These are phyloP conservation scores for Oidiodendron maius DNA, from an alignment of 495 filamentous ascomycete species.

Conservation along the genomic window DNA sequence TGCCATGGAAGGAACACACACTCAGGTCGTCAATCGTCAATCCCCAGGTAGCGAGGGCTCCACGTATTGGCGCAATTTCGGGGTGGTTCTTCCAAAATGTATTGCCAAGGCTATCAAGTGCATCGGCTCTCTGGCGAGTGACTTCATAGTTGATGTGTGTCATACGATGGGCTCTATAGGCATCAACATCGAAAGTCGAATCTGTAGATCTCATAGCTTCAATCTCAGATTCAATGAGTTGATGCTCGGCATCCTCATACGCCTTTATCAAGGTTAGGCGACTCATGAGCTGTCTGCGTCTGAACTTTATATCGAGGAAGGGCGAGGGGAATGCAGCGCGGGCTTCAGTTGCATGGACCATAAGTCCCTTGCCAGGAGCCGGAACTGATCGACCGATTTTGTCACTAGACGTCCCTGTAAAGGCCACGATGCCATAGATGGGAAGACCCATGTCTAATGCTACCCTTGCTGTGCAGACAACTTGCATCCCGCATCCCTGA, in stretches of 20 bases:
- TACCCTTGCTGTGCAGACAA: slow-evolving; percentile 92
- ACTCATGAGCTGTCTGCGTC: slow-evolving; percentile 25
- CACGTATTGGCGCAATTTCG: slow-evolving; percentile 85
- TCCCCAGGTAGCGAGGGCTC: slow-evolving; percentile 90
- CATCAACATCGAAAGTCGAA: not conserved
- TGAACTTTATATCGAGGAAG: slow-evolving; percentile 89
- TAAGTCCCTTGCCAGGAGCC: slow-evolving; percentile 89
- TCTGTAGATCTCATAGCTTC: not conserved
- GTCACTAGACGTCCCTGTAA: slow-evolving; percentile 91
- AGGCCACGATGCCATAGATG: slow-evolving; percentile 86
- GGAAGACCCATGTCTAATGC: slow-evolving; percentile 98
- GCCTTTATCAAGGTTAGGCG: not conserved
- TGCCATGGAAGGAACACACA: slow-evolving; percentile 95
- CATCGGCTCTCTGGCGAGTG: slow-evolving; percentile 60
- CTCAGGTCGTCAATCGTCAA: slow-evolving; percentile 93
- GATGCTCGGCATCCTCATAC: not conserved
- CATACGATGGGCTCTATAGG: slow-evolving; percentile 66
- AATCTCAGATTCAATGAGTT: not conserved
- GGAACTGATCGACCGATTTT: slow-evolving; percentile 96
- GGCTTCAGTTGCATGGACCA: slow-evolving; percentile 87
- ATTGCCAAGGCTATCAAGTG: slow-evolving; percentile 72
- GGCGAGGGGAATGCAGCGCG: slow-evolving; percentile 83
- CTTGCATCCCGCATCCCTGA: slow-evolving; percentile 91
- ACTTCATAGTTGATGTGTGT: slow-evolving; percentile 84
- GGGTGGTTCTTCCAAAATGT: slow-evolving; percentile 94